Percentiles rank a stretch among this genome's conserved stretches.
These are phyloP conservation scores for Sergeia podlipaevii DNA, from an alignment of 208 protist genomes.

Conservation along the genomic window DNA sequence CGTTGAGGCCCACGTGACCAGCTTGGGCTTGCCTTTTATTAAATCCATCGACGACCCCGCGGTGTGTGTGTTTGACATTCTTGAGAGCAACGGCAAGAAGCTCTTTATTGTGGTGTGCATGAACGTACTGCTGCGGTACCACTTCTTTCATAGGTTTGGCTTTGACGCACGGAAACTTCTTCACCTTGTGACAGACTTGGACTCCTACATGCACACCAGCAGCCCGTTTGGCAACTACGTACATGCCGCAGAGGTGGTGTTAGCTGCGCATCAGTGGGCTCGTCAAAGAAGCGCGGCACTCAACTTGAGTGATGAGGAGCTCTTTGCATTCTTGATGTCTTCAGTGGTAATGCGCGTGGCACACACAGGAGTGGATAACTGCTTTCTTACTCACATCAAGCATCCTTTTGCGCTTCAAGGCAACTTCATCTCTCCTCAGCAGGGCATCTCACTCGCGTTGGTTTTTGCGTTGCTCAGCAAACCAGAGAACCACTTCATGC, in stretches of 20 bases:
- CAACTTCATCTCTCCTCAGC: constrained; percentile 52
- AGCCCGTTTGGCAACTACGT: constrained; percentile 78
- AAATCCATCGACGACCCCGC: constrained; percentile 19
- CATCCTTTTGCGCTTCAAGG: constrained; percentile 46
- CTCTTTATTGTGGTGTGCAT: constrained; percentile 43
- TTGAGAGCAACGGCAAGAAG: constrained; percentile 7
- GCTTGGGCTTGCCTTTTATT: constrained; percentile 38
- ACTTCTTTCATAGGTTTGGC: constrained; percentile 43
- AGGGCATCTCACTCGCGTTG: constrained; percentile 40
- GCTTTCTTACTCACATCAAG: constrained; percentile 55
- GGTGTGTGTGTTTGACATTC: constrained; percentile 15
- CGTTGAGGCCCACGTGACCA: constrained; percentile 19
- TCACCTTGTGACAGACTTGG: constrained; percentile 28
- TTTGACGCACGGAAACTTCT: constrained; percentile 39
- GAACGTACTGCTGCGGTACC: constrained; percentile 68
- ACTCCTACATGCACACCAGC: constrained; percentile 35
- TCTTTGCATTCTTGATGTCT: constrained; percentile 54
- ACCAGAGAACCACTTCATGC: constrained; percentile 50
- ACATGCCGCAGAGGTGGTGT: constrained; percentile 70
- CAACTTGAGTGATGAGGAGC: constrained; percentile 34
- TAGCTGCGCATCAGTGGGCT: constrained; percentile 62
- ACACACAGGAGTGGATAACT: constrained; percentile 67
- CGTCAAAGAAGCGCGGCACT: constrained; percentile 28
- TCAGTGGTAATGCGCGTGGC: constrained; percentile 46
- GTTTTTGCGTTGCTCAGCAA: constrained; percentile 41